A percentile compares a stretch with the other conserved stretches of the same genome.
phyloP scores from a whole-genome alignment of 345 rosid species.

The Murraya paniculata region DNA sequence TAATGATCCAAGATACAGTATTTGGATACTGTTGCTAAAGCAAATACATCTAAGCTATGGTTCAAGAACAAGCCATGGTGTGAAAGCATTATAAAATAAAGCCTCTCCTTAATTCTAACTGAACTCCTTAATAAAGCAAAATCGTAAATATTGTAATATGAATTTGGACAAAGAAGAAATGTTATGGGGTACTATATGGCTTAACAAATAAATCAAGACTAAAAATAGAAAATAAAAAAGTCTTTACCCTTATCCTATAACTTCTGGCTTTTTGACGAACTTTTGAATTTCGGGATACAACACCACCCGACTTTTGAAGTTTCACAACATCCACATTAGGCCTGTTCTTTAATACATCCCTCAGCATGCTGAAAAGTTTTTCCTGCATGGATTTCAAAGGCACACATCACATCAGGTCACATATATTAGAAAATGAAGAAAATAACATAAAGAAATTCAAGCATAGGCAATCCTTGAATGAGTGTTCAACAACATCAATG shows the following conservation, averaged over 20 bases:
- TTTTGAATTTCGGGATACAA: slow-evolving; percentile 69
- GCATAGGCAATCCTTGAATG: not conserved
- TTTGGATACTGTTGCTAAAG: not conserved
- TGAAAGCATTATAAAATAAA: not conserved
- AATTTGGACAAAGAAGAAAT: not conserved
- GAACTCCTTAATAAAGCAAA: not conserved
- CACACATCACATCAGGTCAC: not conserved
- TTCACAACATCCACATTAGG: slow-evolving; percentile 89
- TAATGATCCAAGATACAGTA: not conserved
- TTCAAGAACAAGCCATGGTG: not conserved
- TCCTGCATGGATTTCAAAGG: slow-evolving; percentile 41
- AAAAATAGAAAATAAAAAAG: not conserved
- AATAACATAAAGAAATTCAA: not conserved
- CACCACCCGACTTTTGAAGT: slow-evolving; percentile 95
- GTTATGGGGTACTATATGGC: not conserved
- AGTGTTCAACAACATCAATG: not conserved
- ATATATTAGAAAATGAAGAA: not conserved
- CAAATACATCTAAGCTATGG: not conserved
- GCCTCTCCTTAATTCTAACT: not conserved
- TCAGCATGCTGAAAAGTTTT: slow-evolving; percentile 95
- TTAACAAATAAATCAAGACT: not conserved
- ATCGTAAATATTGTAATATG: not conserved
- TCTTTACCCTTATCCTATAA: slow-evolving; percentile 65
- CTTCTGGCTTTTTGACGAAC: slow-evolving; percentile 67
- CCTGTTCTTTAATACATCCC: slow-evolving; percentile 64